Evolutionary conservation across 495 filamentous ascomycete species (phyloP).

Genomic region (Margaritispora aquatica): DNA sequence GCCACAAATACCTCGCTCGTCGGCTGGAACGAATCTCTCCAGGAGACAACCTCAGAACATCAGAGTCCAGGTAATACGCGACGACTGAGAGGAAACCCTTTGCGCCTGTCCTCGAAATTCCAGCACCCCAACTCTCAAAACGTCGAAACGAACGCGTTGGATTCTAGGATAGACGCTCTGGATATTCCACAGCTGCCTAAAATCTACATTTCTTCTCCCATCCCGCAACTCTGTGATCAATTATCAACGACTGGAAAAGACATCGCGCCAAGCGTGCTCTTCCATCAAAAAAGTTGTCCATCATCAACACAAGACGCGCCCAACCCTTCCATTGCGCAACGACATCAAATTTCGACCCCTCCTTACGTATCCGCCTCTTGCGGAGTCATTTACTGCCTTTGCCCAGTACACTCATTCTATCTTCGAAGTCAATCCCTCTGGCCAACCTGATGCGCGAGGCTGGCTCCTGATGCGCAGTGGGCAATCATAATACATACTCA

Average conservation of each 20-base stretch:
- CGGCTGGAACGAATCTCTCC: neutral
- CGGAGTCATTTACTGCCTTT: neutral
- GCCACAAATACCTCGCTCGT: neutral
- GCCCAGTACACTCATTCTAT: constrained; percentile 13
- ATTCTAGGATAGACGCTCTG: constrained; percentile 4
- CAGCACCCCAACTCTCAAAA: constrained; percentile 19
- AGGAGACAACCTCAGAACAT: neutral
- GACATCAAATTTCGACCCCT: constrained; percentile 1
- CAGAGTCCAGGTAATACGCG: neutral
- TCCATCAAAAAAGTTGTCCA: constrained; percentile 20
- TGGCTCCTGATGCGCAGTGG: constrained; percentile 21
- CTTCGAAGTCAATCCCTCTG: neutral
- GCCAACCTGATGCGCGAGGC: constrained; percentile 26
- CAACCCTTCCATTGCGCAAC: constrained; percentile 15
- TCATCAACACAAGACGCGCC: constrained; percentile 24
- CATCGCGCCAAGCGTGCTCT: constrained; percentile 24
- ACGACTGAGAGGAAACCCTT: neutral
- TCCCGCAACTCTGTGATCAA: constrained; percentile 17
- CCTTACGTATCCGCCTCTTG: neutral
- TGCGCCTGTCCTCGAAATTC: constrained; percentile 12
- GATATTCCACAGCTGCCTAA: constrained; percentile 7
- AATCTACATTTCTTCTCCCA: neutral
- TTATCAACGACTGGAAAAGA: constrained; percentile 5
- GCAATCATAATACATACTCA: constrained; percentile 7
- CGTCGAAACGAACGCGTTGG: constrained; percentile 16